Conservation (phyloP, 1,284 basidiomycete species). For the Irpex lacteus region DNA sequence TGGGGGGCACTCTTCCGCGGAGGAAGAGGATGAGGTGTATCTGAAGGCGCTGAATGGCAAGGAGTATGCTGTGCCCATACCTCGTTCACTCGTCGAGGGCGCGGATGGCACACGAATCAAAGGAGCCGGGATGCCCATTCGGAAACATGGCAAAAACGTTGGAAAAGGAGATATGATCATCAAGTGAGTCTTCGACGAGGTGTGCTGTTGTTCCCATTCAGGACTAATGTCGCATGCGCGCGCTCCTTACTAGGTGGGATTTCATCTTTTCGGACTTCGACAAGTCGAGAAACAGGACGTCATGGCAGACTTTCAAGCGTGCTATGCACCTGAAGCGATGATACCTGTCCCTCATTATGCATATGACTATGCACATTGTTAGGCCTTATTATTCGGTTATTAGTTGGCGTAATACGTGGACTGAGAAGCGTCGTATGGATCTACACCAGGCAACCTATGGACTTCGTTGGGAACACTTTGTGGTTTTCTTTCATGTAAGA, state of each 20-base stretch:
- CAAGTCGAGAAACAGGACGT: constrained; percentile 20
- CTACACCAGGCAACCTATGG: not conserved
- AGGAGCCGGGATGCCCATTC: constrained; percentile 84
- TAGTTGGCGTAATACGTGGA: not conserved
- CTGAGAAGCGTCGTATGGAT: not conserved
- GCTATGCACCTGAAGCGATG: constrained; percentile 26
- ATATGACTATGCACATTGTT: not conserved
- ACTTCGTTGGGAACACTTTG: not conserved
- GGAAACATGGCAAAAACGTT: constrained; percentile 52
- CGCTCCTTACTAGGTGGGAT: constrained; percentile 24
- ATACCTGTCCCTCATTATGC: not conserved
- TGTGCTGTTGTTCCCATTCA: not conserved
- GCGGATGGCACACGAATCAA: constrained; percentile 63
- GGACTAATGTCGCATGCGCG: not conserved
- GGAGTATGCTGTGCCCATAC: constrained; percentile 58
- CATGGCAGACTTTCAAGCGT: constrained; percentile 30
- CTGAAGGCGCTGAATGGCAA: constrained; percentile 73
- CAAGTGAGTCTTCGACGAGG: constrained; percentile 42
- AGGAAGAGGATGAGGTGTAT: constrained; percentile 45
- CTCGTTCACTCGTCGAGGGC: constrained; percentile 62
- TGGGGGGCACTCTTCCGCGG: constrained; percentile 17
- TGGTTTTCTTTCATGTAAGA: not conserved
- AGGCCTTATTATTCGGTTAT: not conserved
- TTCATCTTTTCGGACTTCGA: constrained; percentile 29
- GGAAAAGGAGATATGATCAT: constrained; percentile 80